Base-by-base conservation (phyloP, 2,329 filamentous ascomycete genomes). In the Mycogone perniciosa region DNA sequence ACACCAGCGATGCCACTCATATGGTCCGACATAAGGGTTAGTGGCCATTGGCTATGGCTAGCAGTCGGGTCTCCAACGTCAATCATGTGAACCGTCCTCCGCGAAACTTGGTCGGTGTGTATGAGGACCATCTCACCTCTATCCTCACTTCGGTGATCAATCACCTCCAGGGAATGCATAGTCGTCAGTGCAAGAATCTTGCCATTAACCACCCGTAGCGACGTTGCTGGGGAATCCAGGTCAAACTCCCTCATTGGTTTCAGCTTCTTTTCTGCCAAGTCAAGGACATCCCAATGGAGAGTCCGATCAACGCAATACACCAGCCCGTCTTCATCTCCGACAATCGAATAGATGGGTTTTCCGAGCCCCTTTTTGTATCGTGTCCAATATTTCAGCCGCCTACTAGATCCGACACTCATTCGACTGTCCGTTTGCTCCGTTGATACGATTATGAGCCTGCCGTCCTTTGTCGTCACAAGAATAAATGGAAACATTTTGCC, bases 401-500 rank as follows among this genome's bases (percentile, higher is more conserved):
- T 56, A 11, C 42, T 37, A 5, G 48, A 43, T 20, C 56, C 53
- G 13, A 61, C 44, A 31, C 56, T 51, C 3, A 46, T 34, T 27
- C 58, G 51, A 26, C 34, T 40, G 31, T 59, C 55, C 9, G 44
- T 42, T 30, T 50, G 54, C 35, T 73, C 70, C 6, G 77, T 71
- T 1, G 79, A 76, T 10, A 84, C 71, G 6, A 86, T 72, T 20
- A 83, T 60, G 9, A 87, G 67, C 5, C 74, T 70, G 1, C 82
- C 81, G 7, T 68, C 67, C 31, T 71, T 72, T 0, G 79, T 80
- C 4, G 79, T 74, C 8, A 86, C 75, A 10, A 88, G 72, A 31
- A 89, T 71, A 60, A 82, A 85, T 2, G 78, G 74, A 64, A 84
- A 86, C 0, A 67, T 74, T 50, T 76, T 79, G n/a, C 71, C 73